These are phyloP conservation scores for Globisporangium okanoganense DNA, from an alignment of 352 stramenopile genomes.

Conservation along the genomic window DNA sequence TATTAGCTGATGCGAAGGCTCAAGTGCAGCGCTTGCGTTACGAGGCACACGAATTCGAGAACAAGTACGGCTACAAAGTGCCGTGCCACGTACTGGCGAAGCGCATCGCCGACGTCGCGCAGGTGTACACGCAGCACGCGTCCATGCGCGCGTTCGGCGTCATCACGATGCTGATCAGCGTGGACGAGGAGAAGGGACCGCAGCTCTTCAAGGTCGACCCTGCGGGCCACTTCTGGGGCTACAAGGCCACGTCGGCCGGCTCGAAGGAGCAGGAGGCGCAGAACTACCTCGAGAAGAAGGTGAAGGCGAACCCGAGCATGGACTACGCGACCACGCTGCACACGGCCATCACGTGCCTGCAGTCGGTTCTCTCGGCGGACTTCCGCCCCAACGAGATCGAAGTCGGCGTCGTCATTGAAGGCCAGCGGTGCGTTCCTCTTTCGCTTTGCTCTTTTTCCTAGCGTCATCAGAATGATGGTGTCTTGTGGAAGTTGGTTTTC, in stretches of 20 bases:
- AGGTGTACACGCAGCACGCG: conserved; percentile 94
- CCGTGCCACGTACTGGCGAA: conserved; percentile 94
- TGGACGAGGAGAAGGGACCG: conserved; percentile 98
- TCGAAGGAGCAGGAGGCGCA: conserved; percentile 98
- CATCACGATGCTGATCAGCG: conserved; percentile 95
- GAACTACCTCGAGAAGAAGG: conserved; percentile 99
- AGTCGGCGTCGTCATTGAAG: conserved; percentile 66
- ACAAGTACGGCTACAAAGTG: conserved; percentile 95
- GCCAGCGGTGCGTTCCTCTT: conserved; percentile 66
- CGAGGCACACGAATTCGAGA: conserved; percentile 97
- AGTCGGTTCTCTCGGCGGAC: conserved; percentile 96
- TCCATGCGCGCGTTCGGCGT: conserved; percentile 95
- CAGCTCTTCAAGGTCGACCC: conserved; percentile 98
- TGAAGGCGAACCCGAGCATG: conserved; percentile 89
- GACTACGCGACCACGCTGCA: conserved; percentile 93
- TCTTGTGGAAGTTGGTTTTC: no score
- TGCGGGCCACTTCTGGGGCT: conserved; percentile 96
- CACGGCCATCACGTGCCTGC: conserved; percentile 97
- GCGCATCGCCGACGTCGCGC: conserved; percentile 96
- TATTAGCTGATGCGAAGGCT: conserved; percentile 84
- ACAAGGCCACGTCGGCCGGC: conserved; percentile 91
- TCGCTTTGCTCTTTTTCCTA: conserved; percentile 12
- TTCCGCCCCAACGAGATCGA: conserved; percentile 97
- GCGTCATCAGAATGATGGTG: no score
- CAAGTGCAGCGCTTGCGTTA: conserved; percentile 95